phyloP scores from a whole-genome alignment of 768 basidiomycete genomes.

The Suillus hirtellus region DNA sequence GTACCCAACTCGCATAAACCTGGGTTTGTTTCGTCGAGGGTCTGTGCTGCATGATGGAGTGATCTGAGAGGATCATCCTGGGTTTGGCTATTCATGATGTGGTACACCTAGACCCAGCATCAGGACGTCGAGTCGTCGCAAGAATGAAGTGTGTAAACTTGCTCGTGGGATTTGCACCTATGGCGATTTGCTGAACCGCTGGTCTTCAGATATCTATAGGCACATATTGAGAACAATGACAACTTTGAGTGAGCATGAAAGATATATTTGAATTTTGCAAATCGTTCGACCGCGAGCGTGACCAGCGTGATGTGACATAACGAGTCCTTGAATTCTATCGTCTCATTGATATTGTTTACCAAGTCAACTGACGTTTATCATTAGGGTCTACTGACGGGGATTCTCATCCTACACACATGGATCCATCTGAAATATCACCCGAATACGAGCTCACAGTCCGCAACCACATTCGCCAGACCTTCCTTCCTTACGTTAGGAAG shows the following conservation, averaged over 20 bases:
- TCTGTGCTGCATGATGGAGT: neutral
- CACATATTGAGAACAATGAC: neutral
- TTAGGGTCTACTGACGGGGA: neutral
- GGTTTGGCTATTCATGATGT: neutral
- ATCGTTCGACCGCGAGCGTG: neutral
- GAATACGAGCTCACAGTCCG: conserved; percentile 28
- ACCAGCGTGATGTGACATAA: neutral
- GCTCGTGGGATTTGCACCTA: neutral
- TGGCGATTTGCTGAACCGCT: neutral
- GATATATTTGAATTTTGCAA: neutral
- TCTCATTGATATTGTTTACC: no score
- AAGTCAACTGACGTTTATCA: neutral
- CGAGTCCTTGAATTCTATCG: no score
- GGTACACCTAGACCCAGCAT: neutral
- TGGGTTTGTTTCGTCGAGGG: neutral
- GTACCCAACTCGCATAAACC: neutral
- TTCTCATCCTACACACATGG: conserved; percentile 37
- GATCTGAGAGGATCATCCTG: neutral
- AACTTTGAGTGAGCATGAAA: neutral
- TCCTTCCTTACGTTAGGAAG: conserved; percentile 52
- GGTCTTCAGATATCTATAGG: neutral
- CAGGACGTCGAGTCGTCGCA: neutral
- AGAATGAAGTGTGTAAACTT: neutral
- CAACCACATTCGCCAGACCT: conserved; percentile 53
- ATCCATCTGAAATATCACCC: conserved; percentile 5